Percentiles rank a stretch among this genome's conserved stretches.
Evolutionary conservation across 2,329 filamentous ascomycete species (phyloP).

Genomic region (Fusarium staphyleae): DNA sequence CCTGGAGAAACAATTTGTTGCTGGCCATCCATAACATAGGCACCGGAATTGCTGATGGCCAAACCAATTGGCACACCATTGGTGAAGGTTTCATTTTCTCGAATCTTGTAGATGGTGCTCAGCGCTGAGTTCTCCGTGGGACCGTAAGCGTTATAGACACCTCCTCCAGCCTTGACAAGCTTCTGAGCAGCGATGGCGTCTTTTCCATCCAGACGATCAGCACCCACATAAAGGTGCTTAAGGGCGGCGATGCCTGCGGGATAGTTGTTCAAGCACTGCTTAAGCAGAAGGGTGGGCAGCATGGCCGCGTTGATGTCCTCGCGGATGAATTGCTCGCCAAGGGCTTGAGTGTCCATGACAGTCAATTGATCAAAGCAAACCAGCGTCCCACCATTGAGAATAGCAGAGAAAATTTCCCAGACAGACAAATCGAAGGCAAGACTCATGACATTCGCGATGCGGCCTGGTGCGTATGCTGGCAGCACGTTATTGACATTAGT

Average conservation of each 20-base stretch:
- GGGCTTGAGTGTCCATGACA: constrained; percentile 11
- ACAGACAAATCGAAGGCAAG: constrained; percentile 31
- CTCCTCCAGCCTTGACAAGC: neutral
- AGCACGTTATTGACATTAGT: too few relatives aligned
- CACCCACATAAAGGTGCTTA: constrained; percentile 14
- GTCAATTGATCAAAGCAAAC: constrained; percentile 32
- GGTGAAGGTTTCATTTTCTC: neutral
- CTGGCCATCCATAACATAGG: constrained; percentile 26
- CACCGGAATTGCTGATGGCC: constrained; percentile 33
- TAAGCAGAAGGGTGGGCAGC: constrained; percentile 25
- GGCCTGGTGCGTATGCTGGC: too few relatives aligned
- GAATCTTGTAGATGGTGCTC: constrained; percentile 24
- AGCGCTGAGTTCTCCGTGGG: constrained; percentile 35
- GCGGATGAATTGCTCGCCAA: neutral
- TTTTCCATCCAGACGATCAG: constrained; percentile 18
- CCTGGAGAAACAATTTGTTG: constrained; percentile 31
- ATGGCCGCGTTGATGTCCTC: constrained; percentile 9
- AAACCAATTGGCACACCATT: constrained; percentile 37
- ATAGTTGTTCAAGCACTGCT: constrained; percentile 20
- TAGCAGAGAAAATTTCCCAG: constrained; percentile 27
- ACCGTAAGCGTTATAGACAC: constrained; percentile 36
- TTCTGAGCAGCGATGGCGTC: constrained; percentile 4
- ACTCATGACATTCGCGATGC: neutral
- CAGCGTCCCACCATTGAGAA: constrained; percentile 31
- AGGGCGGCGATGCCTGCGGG: constrained; percentile 4